Percentiles rank a stretch among this genome's conserved stretches.
Evolutionary conservation across 306 rosid genomes (phyloP).

Genomic region (Clitoria ternatea): DNA sequence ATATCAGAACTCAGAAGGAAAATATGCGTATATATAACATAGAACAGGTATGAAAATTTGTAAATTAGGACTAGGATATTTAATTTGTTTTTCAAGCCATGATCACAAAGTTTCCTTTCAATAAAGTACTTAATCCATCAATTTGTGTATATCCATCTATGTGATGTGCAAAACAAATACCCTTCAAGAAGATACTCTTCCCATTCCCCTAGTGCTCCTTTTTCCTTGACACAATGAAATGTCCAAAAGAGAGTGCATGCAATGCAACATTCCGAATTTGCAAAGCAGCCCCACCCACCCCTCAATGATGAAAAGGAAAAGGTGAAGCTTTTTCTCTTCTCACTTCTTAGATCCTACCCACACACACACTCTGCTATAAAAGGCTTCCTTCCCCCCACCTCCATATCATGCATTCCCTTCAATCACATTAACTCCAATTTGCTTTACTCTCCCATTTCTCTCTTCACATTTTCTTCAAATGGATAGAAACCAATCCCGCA

Average conservation of each 20-base stretch:
- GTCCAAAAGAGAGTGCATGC: slow-evolving; percentile 17
- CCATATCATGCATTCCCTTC: slow-evolving; percentile 25
- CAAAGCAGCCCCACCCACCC: background rate
- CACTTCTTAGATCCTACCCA: slow-evolving; percentile 24
- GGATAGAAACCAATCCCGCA: slow-evolving; percentile 49
- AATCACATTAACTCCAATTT: background rate
- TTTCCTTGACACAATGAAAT: slow-evolving; percentile 6
- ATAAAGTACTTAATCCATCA: background rate
- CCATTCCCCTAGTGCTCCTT: background rate
- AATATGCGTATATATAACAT: background rate
- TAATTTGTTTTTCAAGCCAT: background rate
- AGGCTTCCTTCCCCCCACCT: slow-evolving; percentile 19
- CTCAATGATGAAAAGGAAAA: background rate
- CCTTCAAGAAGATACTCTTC: slow-evolving; percentile 11
- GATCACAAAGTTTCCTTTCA: background rate
- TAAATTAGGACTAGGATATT: background rate
- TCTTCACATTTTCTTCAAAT: slow-evolving; percentile 23
- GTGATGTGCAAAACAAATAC: background rate
- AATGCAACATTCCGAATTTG: slow-evolving; percentile 25
- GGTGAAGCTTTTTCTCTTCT: slow-evolving; percentile 16
- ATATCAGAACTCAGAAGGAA: too few species aligned
- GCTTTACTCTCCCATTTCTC: background rate
- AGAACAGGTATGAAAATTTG: background rate
- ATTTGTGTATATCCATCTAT: background rate
- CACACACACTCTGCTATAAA: slow-evolving; percentile 37